phyloP scores from a whole-genome alignment of 768 basidiomycete species.

The Rhodotorula graminis region DNA sequence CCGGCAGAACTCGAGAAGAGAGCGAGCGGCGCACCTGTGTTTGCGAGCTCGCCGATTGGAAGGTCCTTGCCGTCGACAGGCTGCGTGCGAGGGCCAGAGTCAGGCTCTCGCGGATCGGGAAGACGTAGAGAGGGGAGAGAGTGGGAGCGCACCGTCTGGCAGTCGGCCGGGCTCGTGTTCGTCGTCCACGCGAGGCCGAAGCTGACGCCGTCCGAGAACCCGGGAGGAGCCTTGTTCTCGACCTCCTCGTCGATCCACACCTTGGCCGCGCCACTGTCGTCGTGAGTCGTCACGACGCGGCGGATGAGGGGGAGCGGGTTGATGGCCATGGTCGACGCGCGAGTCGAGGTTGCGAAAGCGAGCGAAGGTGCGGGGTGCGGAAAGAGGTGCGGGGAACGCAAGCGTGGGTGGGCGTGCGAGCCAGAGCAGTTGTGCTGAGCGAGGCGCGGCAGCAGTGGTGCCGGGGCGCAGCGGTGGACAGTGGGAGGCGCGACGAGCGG shows the following conservation, averaged over 20 bases:
- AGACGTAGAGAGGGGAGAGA: no score
- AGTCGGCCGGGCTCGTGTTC: not conserved
- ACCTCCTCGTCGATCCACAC: constrained; percentile 4
- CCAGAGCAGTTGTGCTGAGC: no score
- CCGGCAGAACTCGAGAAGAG: no score
- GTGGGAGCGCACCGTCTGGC: not conserved
- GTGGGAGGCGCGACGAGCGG: no score
- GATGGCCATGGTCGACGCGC: not conserved
- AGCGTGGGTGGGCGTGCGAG: no score
- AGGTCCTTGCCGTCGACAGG: not conserved
- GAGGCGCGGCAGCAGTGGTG: no score
- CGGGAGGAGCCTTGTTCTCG: not conserved
- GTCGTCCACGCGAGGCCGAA: not conserved
- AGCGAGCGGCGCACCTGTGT: not conserved
- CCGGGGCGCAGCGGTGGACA: no score
- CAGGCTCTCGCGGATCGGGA: no score
- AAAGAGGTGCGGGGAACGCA: no score
- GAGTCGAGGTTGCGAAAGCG: no score
- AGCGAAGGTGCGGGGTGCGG: no score
- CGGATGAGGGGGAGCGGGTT: not conserved
- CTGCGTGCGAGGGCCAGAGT: not conserved
- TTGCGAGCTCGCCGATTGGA: not conserved
- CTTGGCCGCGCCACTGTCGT: not conserved
- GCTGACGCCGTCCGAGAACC: not conserved
- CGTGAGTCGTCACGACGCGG: constrained; percentile 1